Evolutionary conservation across 2,329 filamentous ascomycete species (phyloP), one percentile per base, ranked within the genome.

Genomic region (Venturiaceae sp.): DNA sequence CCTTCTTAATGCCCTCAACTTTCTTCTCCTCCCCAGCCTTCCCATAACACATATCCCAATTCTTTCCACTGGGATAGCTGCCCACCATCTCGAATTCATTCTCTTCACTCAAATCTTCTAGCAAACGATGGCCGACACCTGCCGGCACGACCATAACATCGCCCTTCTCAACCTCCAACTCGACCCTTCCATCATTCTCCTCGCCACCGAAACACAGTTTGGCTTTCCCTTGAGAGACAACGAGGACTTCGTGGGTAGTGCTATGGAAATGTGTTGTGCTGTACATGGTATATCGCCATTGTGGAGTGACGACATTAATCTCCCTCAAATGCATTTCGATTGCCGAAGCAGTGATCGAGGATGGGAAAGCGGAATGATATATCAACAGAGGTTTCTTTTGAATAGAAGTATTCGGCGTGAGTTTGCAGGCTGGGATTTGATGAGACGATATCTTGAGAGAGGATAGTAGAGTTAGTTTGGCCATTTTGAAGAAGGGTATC

Each of bases 41-140:
- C 1, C 85, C 85, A 72, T 88, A 87, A 64, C 85, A 88, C 86
- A 89, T 88, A 68, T 88, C 84, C 84, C 84, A 89, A 19, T 68
- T 76, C 16, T 72, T 73, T 0, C 77, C 79, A 26, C 63, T 71
- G 0, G 83, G 85, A 74, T 89, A 88, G 53, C 77, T 79, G 0
- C 85, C 86, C 0, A 88, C 80, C 84, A 88, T 87, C 66, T 81
- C 71, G 66, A 88, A 88, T 1, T 71, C 75, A 2, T 76, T 74
- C 44, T 44, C 26, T 19, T 74, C 70, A 16, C 16, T 50, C 21
- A 78, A 56, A 66, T 87, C 83, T 61, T 84, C 75, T 14, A 87
- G 63, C 60, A 88, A 69, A 5, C 83, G 74, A 74, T 89, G 85
- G 2, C 77, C 79, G 21, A 88, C 83, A 0, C 85, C 85, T 0